Evolutionary conservation across 495 filamentous ascomycete genomes (phyloP).

Genomic region (Tuber borchii): DNA sequence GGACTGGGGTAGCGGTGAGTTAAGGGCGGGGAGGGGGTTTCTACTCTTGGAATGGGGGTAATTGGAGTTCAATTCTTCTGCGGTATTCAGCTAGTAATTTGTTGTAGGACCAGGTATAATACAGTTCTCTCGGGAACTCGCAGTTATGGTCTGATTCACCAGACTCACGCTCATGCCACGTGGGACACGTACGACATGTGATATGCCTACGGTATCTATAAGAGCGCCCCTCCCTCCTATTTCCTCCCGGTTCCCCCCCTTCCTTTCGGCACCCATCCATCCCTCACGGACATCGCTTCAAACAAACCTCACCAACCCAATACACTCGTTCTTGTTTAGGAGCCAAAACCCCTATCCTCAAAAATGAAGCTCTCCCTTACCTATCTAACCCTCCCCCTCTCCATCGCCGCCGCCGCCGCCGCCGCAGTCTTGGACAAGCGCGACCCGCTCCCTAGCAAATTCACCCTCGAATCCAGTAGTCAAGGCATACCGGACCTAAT

Average conservation of each 20-base stretch:
- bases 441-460: conserved; percentile 7
- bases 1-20: not conserved
- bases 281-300: not conserved
- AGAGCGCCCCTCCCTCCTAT: not conserved
- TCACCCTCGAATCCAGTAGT: conserved; percentile 4
- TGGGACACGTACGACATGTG: not conserved
- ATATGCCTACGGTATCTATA: not conserved
- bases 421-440: conserved; percentile 22
- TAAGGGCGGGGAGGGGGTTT: not conserved
- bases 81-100: not conserved
- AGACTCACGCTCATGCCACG: not conserved
- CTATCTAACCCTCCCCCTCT: conserved; percentile 17
- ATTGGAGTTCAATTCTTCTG: not conserved
- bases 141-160: not conserved
- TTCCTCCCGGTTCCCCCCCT: not conserved
- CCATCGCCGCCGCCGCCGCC: conserved; percentile 15
- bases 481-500: conserved; percentile 12
- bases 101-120: not conserved
- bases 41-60: not conserved
- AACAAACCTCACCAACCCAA: not conserved
- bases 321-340: not conserved
- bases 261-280: not conserved
- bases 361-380: conserved; percentile 35
- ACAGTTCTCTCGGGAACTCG: not conserved
- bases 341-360: not conserved